Evolutionary conservation across 805 yeast species (phyloP), one percentile per base, ranked within the genome.

Genomic region (Candida ulmi): DNA sequence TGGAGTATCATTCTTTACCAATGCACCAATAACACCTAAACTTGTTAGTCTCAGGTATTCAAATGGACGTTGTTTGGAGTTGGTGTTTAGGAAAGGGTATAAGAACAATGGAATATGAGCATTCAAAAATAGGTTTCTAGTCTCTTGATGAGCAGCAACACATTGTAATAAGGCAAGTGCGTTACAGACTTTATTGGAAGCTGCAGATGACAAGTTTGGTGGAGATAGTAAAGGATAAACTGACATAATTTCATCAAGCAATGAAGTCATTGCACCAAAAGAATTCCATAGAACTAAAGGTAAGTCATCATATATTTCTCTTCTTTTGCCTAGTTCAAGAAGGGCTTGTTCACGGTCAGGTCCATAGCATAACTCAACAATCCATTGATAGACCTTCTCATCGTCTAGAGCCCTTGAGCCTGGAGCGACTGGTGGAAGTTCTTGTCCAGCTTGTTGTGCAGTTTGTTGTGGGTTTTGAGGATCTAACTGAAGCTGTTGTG

Each of bases 211-310:
- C 43, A 93, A 71, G 32, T 76, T 79, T 24, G 95, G 95, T 12
- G 97, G 97, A 28, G 86, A 82, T 43, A 91, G 69, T 54, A 82
- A 72, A 11, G 99, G 96, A 60, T 91, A 91, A 6, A 91, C 96
- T 3, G 86, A 74, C 29, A 88, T 81, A 39, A 91, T 88, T 58
- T 91, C 99, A 58, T 87, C 95, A 43, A 91, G 63, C 29, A 91
- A 66, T 17, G 88, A 83, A 2, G 98, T 82, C 95, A 93, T 88
- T 11, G 91, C 97, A 24, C 98, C 99, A 62, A 84, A 90, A 4
- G 96, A 86, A 53, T 91, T 82, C 99, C 99, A 91, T 42, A 91
- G 66, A 5, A 91, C 95, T 30, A 88, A 62, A 0, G 98, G 98
- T 42, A 91, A 71, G 58, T 91, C 98, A 42, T 88, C 97, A 57